These are phyloP conservation scores for Capsicum chinense DNA, from an alignment of 257 asterid genomes.

Conservation along the genomic window DNA sequence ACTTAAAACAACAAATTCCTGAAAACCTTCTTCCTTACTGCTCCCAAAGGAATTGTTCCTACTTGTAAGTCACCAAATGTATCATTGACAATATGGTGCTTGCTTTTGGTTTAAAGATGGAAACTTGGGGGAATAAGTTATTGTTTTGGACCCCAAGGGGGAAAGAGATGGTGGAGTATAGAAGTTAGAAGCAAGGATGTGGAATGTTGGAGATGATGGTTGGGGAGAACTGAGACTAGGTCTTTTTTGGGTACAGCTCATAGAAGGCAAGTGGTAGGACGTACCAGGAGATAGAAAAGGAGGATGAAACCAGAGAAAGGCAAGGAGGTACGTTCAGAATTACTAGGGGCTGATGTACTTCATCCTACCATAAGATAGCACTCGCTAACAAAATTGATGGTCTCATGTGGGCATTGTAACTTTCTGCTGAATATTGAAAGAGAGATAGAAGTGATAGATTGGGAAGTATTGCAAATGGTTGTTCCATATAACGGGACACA, in stretches of 20 bases:
- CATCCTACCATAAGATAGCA: not conserved
- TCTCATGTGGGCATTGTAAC: not conserved
- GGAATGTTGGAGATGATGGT: not conserved
- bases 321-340: not conserved
- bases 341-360: not conserved
- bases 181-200: not conserved
- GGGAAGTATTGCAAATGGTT: not conserved
- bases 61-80: not conserved
- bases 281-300: not conserved
- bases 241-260: not conserved
- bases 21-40: not conserved
- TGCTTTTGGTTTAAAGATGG: constrained; percentile 15
- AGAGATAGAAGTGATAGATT: not conserved
- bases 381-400: not conserved
- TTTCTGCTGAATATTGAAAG: not conserved
- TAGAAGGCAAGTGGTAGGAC: not conserved
- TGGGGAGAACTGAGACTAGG: not conserved
- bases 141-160: not conserved
- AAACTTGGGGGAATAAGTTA: constrained; percentile 3
- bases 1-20: not conserved
- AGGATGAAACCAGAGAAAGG: not conserved
- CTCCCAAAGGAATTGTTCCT: not conserved
- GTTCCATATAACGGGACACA: not conserved
- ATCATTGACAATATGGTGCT: not conserved
- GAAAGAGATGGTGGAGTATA: not conserved